Evolutionary conservation across 2,329 filamentous ascomycete species (phyloP).

Genomic region (Aspergillus glaucus): DNA sequence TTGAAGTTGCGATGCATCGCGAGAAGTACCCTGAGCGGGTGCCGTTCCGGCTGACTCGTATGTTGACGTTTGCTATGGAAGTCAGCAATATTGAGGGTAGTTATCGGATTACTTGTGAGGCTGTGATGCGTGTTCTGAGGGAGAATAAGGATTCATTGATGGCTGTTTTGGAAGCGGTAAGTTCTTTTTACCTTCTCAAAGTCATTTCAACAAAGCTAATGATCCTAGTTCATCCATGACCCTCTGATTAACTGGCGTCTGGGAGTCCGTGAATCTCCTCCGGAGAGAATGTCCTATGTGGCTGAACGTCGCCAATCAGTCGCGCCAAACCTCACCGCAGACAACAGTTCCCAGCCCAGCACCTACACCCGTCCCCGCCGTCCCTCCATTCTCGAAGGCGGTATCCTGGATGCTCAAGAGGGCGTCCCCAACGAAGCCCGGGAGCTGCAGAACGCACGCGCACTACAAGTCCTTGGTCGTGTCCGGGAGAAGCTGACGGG

Average conservation of each 20-base stretch:
- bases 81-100: slow-evolving; percentile 99
- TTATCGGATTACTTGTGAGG: slow-evolving; percentile 96
- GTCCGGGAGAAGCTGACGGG: slow-evolving; percentile 96
- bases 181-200: slow-evolving; percentile 45
- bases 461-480: slow-evolving; percentile 81
- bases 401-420: slow-evolving; percentile 39
- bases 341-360: slow-evolving; percentile 53
- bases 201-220: slow-evolving; percentile 2
- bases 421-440: slow-evolving; percentile 39
- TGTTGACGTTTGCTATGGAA: slow-evolving; percentile 99
- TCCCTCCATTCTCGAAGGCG: slow-evolving; percentile 61
- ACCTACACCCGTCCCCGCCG: slow-evolving; percentile 61
- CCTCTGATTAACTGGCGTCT: slow-evolving; percentile 97
- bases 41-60: slow-evolving; percentile 93
- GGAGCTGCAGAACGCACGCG: slow-evolving; percentile 89
- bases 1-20: slow-evolving; percentile 98
- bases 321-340: slow-evolving; percentile 45
- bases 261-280: slow-evolving; percentile 52
- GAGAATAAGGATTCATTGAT: slow-evolving; percentile 98
- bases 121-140: slow-evolving; percentile 92
- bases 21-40: slow-evolving; percentile 98
- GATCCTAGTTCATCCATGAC: slow-evolving; percentile 85
- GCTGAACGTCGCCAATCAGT: slow-evolving; percentile 57
- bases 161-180: slow-evolving; percentile 93
- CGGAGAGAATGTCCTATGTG: slow-evolving; percentile 53